A percentile compares a stretch with the other conserved stretches of the same genome.
phyloP scores from a whole-genome alignment of 495 filamentous ascomycete genomes.

The Daldinia decipiens region DNA sequence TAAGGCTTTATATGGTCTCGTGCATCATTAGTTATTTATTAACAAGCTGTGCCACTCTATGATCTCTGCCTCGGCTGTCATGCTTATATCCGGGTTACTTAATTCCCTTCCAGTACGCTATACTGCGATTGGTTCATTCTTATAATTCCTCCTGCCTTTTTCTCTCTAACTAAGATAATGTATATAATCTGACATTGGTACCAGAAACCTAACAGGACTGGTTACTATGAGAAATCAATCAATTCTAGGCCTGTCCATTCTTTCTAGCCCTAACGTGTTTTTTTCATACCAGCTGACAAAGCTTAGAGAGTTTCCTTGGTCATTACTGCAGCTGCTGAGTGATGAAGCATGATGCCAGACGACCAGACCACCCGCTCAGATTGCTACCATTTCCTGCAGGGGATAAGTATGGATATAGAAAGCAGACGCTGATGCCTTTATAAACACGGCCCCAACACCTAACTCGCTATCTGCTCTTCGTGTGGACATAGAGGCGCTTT shows the following conservation, averaged over 20 bases:
- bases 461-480: neutral
- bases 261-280: neutral
- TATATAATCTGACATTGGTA: neutral
- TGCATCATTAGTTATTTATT: neutral
- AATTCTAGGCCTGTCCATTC: conserved; percentile 4
- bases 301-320: neutral
- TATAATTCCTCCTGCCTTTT: neutral
- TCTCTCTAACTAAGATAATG: neutral
- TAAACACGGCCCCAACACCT: neutral
- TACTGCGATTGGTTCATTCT: neutral
- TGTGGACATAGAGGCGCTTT: neutral
- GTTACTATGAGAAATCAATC: neutral
- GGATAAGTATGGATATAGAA: neutral
- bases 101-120: neutral
- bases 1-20: neutral
- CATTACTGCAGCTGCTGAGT: neutral
- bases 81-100: neutral
- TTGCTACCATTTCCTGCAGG: neutral
- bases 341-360: neutral
- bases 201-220: neutral
- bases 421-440: neutral
- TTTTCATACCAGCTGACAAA: conserved; percentile 7
- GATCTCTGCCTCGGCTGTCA: neutral
- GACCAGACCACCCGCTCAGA: neutral
- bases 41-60: neutral